These are phyloP conservation scores for Vaccinium darrowii DNA, from an alignment of 148 eudicot genomes.

Conservation along the genomic window DNA sequence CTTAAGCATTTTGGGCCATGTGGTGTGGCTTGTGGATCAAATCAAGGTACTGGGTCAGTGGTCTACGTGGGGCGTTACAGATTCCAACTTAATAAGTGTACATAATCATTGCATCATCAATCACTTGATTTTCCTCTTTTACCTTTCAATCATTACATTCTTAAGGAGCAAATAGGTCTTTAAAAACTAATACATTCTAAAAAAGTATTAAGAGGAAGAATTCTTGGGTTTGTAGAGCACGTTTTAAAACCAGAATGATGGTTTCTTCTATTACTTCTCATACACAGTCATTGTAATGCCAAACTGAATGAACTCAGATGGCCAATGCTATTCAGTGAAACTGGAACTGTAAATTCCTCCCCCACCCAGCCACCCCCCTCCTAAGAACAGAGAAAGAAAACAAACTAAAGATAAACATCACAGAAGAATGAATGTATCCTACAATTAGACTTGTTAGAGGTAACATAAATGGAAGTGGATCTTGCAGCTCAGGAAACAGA, in stretches of 20 bases:
- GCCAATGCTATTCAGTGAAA: background rate
- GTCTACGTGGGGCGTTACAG: too few relatives aligned
- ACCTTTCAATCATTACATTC: background rate
- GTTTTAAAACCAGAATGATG: background rate
- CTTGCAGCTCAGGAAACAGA: background rate
- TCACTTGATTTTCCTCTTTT: too few relatives aligned
- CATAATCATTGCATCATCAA: too few relatives aligned
- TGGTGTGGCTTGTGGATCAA: too few relatives aligned
- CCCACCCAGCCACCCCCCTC: background rate
- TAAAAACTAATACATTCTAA: background rate
- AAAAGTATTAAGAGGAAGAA: too few relatives aligned
- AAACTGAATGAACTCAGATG: background rate
- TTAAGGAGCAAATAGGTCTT: background rate
- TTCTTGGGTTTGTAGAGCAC: background rate
- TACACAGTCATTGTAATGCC: background rate
- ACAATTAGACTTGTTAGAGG: background rate
- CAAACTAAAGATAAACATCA: background rate
- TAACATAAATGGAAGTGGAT: background rate
- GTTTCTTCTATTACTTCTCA: conserved; percentile 1
- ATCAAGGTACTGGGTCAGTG: too few relatives aligned
- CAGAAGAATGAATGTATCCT: background rate
- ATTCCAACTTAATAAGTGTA: too few relatives aligned
- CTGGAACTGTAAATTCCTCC: background rate
- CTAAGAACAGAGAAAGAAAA: background rate
- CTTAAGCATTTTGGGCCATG: too few relatives aligned